A percentile compares a stretch with the other conserved stretches of the same genome.
Evolutionary conservation across 768 basidiomycete genomes (phyloP).

Genomic region (Leccinum rimulosum): DNA sequence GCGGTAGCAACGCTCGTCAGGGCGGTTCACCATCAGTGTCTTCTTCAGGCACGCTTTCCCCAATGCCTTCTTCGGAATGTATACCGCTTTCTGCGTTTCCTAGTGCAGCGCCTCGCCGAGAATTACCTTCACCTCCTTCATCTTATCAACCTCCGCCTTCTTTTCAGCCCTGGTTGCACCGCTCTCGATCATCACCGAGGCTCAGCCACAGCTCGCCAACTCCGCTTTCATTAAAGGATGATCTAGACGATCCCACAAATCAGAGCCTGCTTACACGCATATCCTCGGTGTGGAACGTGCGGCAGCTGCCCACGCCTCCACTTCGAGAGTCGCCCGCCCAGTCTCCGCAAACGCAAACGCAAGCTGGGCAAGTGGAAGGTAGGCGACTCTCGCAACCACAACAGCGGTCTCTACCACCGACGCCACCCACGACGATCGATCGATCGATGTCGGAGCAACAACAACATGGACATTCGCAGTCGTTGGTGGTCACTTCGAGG

Average conservation of each 20-base stretch:
- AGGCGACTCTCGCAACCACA: slow-evolving; percentile 26
- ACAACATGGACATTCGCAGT: slow-evolving; percentile 19
- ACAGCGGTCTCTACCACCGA: slow-evolving; percentile 42
- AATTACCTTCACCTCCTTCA: slow-evolving; percentile 30
- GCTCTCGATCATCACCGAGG: slow-evolving; percentile 39
- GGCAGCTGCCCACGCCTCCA: slow-evolving; percentile 35
- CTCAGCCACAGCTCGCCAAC: slow-evolving; percentile 21
- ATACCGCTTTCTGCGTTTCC: slow-evolving; percentile 24
- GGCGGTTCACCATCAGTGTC: slow-evolving; percentile 15
- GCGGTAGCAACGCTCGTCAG: slow-evolving; percentile 5
- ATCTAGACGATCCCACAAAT: slow-evolving; percentile 16
- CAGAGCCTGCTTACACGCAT: slow-evolving; percentile 18
- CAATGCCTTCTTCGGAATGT: slow-evolving; percentile 31
- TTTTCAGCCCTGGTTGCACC: slow-evolving; percentile 20
- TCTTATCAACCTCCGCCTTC: slow-evolving; percentile 31
- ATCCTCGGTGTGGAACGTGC: slow-evolving; percentile 21
- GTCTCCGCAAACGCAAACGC: slow-evolving; percentile 6
- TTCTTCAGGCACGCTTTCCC: slow-evolving; percentile 28
- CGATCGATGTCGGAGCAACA: slow-evolving; percentile 15
- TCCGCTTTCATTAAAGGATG: slow-evolving; percentile 13
- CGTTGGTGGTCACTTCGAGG: slow-evolving; percentile 11
- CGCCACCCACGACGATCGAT: slow-evolving; percentile 27
- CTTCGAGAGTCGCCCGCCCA: slow-evolving; percentile 17
- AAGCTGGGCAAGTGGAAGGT: slow-evolving; percentile 8
- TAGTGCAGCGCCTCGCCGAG: slow-evolving; percentile 25